phyloP scores from a whole-genome alignment of 2,329 filamentous ascomycete genomes.

The Fusarium mexicanum region DNA sequence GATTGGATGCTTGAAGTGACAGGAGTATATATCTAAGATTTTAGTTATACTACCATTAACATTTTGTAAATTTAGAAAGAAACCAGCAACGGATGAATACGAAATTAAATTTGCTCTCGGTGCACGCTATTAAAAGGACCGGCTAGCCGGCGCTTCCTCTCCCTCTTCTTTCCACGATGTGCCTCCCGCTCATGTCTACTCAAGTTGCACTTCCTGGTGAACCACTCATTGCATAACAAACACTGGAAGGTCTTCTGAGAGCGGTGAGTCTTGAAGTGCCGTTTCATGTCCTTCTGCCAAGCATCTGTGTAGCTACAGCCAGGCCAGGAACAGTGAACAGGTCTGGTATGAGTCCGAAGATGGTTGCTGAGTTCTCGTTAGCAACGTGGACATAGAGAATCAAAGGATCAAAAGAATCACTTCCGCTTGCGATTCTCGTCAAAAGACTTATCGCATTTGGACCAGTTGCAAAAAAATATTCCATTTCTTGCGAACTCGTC shows the following conservation, averaged over 20 bases:
- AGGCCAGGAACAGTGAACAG: constrained; percentile 27
- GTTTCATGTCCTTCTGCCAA: constrained; percentile 28
- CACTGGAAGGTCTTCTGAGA: constrained; percentile 6
- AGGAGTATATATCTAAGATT: background rate
- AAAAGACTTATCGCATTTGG: constrained; percentile 8
- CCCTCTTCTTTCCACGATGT: constrained; percentile 18
- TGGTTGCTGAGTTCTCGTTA: constrained; percentile 30
- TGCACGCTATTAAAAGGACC: background rate
- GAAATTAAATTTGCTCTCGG: background rate
- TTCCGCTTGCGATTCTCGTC: constrained; percentile 13
- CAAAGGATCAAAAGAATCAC: background rate
- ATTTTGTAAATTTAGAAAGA: background rate
- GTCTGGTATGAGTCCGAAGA: constrained; percentile 29
- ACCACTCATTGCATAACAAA: background rate
- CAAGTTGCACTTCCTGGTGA: constrained; percentile 21
- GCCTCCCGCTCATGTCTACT: constrained; percentile 11
- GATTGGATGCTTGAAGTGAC: background rate
- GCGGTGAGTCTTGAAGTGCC: constrained; percentile 18
- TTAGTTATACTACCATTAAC: background rate
- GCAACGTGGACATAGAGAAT: background rate
- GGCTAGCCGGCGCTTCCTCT: background rate
- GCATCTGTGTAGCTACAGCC: constrained; percentile 6
- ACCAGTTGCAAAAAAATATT: constrained; percentile 20
- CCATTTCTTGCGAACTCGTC: constrained; percentile 27
- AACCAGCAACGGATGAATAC: too few relatives aligned